Conservation (phyloP, 2,329 filamentous ascomycete genomes). For the Aspergillus melleus region DNA sequence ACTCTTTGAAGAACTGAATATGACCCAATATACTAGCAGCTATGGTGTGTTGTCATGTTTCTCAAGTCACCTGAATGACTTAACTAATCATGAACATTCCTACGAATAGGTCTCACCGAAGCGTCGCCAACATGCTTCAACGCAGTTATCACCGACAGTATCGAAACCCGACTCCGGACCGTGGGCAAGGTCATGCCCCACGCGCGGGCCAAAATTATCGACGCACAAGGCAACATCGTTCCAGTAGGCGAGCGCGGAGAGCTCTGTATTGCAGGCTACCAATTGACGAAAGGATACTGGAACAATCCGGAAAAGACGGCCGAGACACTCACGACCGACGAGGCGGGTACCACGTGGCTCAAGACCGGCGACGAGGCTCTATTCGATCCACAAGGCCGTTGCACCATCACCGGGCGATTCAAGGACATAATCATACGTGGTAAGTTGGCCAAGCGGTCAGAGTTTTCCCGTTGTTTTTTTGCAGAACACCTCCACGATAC, state of each 20-base stretch:
- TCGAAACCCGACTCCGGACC: slow-evolving; percentile 66
- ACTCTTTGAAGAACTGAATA: slow-evolving; percentile 69
- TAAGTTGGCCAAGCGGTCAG: slow-evolving; percentile 17
- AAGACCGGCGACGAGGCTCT: slow-evolving; percentile 63
- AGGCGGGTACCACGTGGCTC: slow-evolving; percentile 59
- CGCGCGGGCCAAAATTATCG: slow-evolving; percentile 73
- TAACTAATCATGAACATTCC: neutral
- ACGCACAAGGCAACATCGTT: slow-evolving; percentile 62
- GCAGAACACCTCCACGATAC: neutral
- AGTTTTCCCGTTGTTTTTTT: neutral
- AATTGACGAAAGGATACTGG: slow-evolving; percentile 63
- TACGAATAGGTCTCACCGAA: slow-evolving; percentile 64
- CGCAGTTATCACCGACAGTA: slow-evolving; percentile 70
- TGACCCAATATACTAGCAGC: slow-evolving; percentile 70
- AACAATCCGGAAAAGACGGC: slow-evolving; percentile 73
- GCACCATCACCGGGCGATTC: slow-evolving; percentile 71
- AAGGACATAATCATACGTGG: slow-evolving; percentile 79
- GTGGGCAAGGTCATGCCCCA: slow-evolving; percentile 78
- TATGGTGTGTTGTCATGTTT: slow-evolving; percentile 46
- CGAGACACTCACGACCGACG: slow-evolving; percentile 68
- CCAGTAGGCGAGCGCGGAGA: slow-evolving; percentile 70
- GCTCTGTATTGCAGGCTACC: slow-evolving; percentile 76
- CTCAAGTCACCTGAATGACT: neutral
- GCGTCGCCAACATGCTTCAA: slow-evolving; percentile 80
- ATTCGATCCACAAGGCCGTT: slow-evolving; percentile 62